Percentiles rank a stretch among this genome's conserved stretches.
Evolutionary conservation across 306 rosid species (phyloP).

Genomic region (Acacia melanoxylon): DNA sequence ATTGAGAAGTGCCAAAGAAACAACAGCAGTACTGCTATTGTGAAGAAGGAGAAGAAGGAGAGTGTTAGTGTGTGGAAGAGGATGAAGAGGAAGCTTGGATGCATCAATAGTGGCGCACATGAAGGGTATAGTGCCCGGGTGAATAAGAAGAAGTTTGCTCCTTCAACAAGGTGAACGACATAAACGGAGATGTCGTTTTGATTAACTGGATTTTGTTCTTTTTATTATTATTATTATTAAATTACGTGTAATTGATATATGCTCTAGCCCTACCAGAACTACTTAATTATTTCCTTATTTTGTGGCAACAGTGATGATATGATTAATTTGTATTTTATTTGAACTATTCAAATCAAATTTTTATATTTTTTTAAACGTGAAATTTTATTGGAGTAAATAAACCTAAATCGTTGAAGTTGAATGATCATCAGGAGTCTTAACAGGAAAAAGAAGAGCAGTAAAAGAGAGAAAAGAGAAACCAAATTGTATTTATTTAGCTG

Average conservation of each 20-base stretch:
- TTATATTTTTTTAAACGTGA: no score
- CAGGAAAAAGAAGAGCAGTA: no score
- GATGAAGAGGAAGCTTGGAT: conserved; percentile 68
- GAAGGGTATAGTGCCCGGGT: conserved; percentile 36
- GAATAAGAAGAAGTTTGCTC: conserved; percentile 38
- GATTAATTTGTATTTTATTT: no score
- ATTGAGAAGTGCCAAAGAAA: conserved; percentile 38
- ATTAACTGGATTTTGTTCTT: background rate
- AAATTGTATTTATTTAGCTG: no score
- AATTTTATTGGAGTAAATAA: no score
- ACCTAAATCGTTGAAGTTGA: no score
- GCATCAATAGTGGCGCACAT: conserved; percentile 26
- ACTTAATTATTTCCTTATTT: no score
- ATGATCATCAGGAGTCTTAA: no score
- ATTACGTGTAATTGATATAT: no score
- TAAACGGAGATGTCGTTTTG: conserved; percentile 1
- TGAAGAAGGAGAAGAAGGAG: conserved; percentile 25
- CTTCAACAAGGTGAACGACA: conserved; percentile 26
- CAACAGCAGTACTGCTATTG: background rate
- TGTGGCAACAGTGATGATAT: background rate
- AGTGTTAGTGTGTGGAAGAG: conserved; percentile 52
- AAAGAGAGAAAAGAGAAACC: no score
- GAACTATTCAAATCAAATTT: no score
- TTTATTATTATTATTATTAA: background rate
- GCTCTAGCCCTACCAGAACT: no score